Conservation (phyloP, 106 monocot species). For the Platanthera guangdongensis region DNA sequence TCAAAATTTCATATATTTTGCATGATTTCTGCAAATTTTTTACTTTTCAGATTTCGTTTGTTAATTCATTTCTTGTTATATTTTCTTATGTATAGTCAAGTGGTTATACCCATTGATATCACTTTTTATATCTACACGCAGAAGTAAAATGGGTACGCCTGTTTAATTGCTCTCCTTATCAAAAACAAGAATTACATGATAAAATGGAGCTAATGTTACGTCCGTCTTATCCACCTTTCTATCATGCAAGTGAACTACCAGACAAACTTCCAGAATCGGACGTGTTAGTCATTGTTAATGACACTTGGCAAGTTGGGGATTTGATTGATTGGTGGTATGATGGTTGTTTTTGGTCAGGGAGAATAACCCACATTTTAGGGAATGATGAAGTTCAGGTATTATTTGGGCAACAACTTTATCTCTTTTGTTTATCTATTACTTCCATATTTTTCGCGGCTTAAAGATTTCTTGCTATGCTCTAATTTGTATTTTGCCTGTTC, state of each 20-base stretch:
- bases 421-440: not conserved
- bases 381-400: slow-evolving; percentile 41
- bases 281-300: slow-evolving; percentile 30
- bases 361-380: slow-evolving; percentile 27
- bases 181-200: slow-evolving; percentile 6
- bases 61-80: not conserved
- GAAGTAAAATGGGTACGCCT: slow-evolving; percentile 38
- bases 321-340: slow-evolving; percentile 58
- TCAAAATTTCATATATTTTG: not conserved
- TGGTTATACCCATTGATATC: not conserved
- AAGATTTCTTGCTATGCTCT: not conserved
- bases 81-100: not conserved
- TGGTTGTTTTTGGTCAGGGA: slow-evolving; percentile 54
- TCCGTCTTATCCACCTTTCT: slow-evolving; percentile 43
- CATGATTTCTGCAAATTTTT: not conserved
- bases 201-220: slow-evolving; percentile 47
- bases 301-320: slow-evolving; percentile 56
- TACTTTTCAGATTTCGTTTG: not conserved
- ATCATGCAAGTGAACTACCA: slow-evolving; percentile 21
- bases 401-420: not conserved
- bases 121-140: slow-evolving; percentile 8
- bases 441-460: not conserved
- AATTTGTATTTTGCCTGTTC: not conserved
- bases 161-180: slow-evolving; percentile 19
- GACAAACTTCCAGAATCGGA: slow-evolving; percentile 19